Evolutionary conservation across 2,329 filamentous ascomycete genomes (phyloP), one percentile per base, ranked within the genome.

Genomic region (Coniochaeta sp.): DNA sequence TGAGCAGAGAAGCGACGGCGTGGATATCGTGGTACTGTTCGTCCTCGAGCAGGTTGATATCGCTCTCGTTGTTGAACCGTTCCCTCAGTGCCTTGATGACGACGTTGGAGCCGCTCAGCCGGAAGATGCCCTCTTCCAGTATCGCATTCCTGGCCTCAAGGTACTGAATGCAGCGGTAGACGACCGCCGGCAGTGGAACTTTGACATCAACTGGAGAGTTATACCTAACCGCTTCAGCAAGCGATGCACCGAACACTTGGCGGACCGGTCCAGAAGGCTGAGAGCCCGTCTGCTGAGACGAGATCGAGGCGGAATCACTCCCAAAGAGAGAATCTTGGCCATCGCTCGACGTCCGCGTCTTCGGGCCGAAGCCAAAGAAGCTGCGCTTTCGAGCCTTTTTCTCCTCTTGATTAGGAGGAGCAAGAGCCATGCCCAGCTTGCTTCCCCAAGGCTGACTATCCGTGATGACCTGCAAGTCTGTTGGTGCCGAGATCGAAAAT

Each of bases 81-180:
- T 98, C 93, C 63, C 90, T 89, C 50, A 99, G 82, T 61, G 86
- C 86, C 74, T 93, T 96, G 75, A 99, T 96, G 57, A 96, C 88
- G 59, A 96, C 84, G 70, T 96, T 98, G 0, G 93, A 98, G n/a
- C 95, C 95, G 72, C 93, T 98, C 47, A 99, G 81, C 58, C 95
- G 87, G 81, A 99, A 99, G 47, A 99, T 96, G 50, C 95, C 95
- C 74, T 99, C 95, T 72, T 99, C 95, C 6, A 81, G 81, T 56
- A 89, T 81, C 12, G 93, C 95, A 63, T 90, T 86, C 76, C 93
- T 93, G 7, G 85, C 83, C 65, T 91, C 89, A 19, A 99, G 81
- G 72, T 96, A 99, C 72, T 98, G 91, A 63, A 99, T 90, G 70
- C 92, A 97, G 61, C 95, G 88, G 75, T 96, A 99, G 9, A 98